Evolutionary conservation across 352 stramenopile species (phyloP), one percentile per base, ranked within the genome.

Genomic region (Phytopythium helicoides): DNA sequence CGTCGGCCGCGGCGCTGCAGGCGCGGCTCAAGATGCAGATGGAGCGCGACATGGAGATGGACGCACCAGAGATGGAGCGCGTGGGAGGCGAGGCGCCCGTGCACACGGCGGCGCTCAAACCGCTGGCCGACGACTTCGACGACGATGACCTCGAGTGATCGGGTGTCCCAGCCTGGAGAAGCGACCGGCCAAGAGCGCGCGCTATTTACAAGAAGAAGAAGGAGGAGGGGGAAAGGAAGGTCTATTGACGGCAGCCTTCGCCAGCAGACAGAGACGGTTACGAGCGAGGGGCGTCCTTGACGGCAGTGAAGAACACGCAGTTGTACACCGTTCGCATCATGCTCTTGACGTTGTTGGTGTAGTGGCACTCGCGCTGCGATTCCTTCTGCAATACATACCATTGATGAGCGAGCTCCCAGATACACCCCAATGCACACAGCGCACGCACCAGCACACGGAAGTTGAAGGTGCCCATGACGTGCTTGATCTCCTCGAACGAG

Each of bases 401-500:
- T 44, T 47, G 22, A 50, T 36, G 16, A 47, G 14, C 21, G 15
- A 45, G 12, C 31, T n/a, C n/a, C n/a, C n/a, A n/a, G n/a, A n/a
- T n/a, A n/a, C n/a, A n/a, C n/a, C n/a, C n/a, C n/a, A n/a, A n/a
- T n/a, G n/a, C n/a, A n/a, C n/a, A n/a, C 5, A 15, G 26, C 6
- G 10, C 12, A 76, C 65, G 56, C 48, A 86, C 82, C 44, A 96
- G n/a, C 36, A 99, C 86, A 55, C 88, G 84, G 65, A 98, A 98
- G 58, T 97, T 96, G 61, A 89, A 87, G 41, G 86, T 87, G 39
- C 71, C 57, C 65, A 98, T 96, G 47, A 98, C 83, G 55, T 95
- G 70, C 62, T 94, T 90, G 50, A 99, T 87, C 68, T 99, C 94
- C 48, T 98, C 91, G 60, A 92, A 98, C 26, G 78, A 94, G n/a